phyloP scores from a whole-genome alignment of 345 rosid genomes.

The Odontarrhena argentea region DNA sequence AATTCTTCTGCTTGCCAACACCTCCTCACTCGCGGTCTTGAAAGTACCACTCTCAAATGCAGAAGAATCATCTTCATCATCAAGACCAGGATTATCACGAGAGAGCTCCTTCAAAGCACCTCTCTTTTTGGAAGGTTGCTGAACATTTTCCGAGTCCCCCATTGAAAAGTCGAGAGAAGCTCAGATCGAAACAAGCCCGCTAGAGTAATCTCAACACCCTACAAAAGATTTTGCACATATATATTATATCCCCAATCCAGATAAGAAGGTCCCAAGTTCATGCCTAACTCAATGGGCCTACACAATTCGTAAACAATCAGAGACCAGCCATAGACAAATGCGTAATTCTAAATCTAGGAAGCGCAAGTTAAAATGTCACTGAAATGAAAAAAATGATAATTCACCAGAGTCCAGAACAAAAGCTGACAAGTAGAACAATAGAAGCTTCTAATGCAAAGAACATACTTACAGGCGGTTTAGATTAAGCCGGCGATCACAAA shows the following conservation, averaged over 20 bases:
- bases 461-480: no score
- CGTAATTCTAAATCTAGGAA: no score
- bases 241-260: not conserved
- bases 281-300: no score
- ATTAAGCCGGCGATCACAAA: not conserved
- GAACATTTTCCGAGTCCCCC: constrained; percentile 74
- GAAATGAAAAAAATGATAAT: no score
- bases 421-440: constrained; percentile 2
- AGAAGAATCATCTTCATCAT: constrained; percentile 70
- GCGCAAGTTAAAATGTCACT: no score
- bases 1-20: constrained; percentile 72
- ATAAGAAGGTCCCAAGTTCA: not conserved
- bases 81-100: constrained; percentile 83
- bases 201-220: constrained; percentile 15
- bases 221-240: not conserved
- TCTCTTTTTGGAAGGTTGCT: constrained; percentile 84
- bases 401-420: not conserved
- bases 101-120: constrained; percentile 85
- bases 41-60: constrained; percentile 75
- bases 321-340: no score
- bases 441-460: not conserved
- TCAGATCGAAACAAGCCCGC: not conserved
- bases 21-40: constrained; percentile 83
- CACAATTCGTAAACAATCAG: no score
- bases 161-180: constrained; percentile 36